Percentiles rank a stretch among this genome's conserved stretches.
Evolutionary conservation across 148 eudicot species (phyloP).

Genomic region (Tetragonia tetragonoides): DNA sequence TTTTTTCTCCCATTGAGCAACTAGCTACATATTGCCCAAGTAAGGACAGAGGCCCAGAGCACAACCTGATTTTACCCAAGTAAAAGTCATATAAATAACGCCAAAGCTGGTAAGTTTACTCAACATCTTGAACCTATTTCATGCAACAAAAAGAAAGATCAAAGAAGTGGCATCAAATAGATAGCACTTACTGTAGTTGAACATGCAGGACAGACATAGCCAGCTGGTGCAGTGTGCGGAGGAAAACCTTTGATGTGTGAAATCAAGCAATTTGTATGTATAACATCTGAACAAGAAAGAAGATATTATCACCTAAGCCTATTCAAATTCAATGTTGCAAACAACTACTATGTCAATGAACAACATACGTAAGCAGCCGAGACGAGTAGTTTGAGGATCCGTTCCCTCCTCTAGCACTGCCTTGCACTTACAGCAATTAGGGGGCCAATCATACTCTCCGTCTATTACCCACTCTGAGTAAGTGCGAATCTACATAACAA

Average conservation of each 20-base stretch:
- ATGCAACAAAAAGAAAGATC: slow-evolving; percentile 8
- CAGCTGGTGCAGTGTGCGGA: slow-evolving; percentile 94
- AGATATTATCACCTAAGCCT: slow-evolving; percentile 4
- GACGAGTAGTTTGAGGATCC: slow-evolving; percentile 71
- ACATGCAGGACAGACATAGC: slow-evolving; percentile 87
- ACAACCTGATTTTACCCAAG: background rate
- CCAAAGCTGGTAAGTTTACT: background rate
- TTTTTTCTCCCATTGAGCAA: background rate
- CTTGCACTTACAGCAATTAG: slow-evolving; percentile 81
- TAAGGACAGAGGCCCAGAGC: slow-evolving; percentile 7
- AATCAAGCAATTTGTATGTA: slow-evolving; percentile 85
- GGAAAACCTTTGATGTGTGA: slow-evolving; percentile 85
- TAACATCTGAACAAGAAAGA: slow-evolving; percentile 59
- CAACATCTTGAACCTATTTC: background rate
- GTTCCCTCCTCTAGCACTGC: slow-evolving; percentile 58
- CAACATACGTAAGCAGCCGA: slow-evolving; percentile 98
- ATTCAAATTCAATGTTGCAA: background rate
- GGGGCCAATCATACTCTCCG: slow-evolving; percentile 99
- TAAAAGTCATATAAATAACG: background rate
- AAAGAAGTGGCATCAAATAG: slow-evolving; percentile 5
- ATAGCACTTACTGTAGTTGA: slow-evolving; percentile 62
- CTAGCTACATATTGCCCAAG: background rate
- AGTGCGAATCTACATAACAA: slow-evolving; percentile 55
- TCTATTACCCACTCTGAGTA: slow-evolving; percentile 99
- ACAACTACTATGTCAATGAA: slow-evolving; percentile 5